Percentiles rank a stretch among this genome's conserved stretches.
These are phyloP conservation scores for Nectriaceae sp. DNA, from an alignment of 2,329 filamentous ascomycete species.

Conservation along the genomic window DNA sequence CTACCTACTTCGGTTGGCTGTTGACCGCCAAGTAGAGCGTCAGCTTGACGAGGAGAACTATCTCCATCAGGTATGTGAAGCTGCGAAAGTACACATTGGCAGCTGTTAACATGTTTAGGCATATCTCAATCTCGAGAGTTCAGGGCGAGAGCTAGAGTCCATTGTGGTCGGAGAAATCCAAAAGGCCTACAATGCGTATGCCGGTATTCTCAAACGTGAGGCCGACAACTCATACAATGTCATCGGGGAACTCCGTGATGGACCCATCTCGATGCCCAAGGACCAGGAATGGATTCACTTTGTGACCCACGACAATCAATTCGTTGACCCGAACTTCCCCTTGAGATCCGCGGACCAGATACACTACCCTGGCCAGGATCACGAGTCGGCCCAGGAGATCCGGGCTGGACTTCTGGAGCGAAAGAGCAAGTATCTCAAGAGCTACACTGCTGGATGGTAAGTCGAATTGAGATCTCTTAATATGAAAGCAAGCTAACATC, in stretches of 20 bases:
- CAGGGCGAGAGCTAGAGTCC: slow-evolving; percentile 90
- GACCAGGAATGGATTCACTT: slow-evolving; percentile 90
- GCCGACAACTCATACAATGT: slow-evolving; percentile 78
- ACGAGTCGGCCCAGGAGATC: slow-evolving; percentile 80
- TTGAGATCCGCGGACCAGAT: slow-evolving; percentile 80
- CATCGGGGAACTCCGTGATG: slow-evolving; percentile 78
- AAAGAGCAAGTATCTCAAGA: slow-evolving; percentile 98
- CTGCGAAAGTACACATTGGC: background rate
- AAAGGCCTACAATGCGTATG: slow-evolving; percentile 94
- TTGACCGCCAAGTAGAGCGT: slow-evolving; percentile 87
- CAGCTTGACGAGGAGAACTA: slow-evolving; percentile 98
- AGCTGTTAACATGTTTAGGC: too few species aligned
- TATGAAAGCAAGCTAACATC: background rate
- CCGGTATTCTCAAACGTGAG: slow-evolving; percentile 87
- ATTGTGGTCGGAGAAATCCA: slow-evolving; percentile 98
- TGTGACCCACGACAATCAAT: slow-evolving; percentile 77
- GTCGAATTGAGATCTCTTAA: slow-evolving; percentile 27
- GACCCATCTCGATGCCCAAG: slow-evolving; percentile 90
- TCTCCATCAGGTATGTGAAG: slow-evolving; percentile 72
- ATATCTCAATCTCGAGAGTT: slow-evolving; percentile 91
- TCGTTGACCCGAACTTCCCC: slow-evolving; percentile 82
- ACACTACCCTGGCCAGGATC: slow-evolving; percentile 86
- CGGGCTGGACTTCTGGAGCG: slow-evolving; percentile 89
- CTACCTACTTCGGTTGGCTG: slow-evolving; percentile 80
- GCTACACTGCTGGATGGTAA: slow-evolving; percentile 93